These are phyloP conservation scores for Nicotiana rustica DNA, from an alignment of 305 asterid genomes.

Conservation along the genomic window DNA sequence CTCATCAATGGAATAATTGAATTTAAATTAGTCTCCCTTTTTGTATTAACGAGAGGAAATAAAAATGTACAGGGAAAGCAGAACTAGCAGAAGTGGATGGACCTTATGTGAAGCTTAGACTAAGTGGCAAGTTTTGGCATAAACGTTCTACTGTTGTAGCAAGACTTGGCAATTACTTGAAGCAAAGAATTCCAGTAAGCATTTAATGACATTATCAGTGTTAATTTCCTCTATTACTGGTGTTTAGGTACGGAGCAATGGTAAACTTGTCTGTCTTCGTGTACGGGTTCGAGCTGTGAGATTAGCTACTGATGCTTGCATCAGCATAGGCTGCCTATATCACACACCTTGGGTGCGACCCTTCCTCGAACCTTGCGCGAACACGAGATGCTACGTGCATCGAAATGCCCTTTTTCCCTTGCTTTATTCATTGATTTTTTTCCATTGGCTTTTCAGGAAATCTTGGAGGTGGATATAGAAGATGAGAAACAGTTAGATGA, in stretches of 20 bases:
- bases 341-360: too few species aligned
- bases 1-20: constrained; percentile 15
- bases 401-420: too few species aligned
- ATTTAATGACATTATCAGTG: not conserved
- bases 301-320: too few species aligned
- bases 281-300: too few species aligned
- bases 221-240: not conserved
- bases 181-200: constrained; percentile 89
- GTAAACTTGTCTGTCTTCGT: too few species aligned
- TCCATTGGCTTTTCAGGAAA: constrained; percentile 55
- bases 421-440: too few species aligned
- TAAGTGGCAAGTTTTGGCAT: constrained; percentile 90
- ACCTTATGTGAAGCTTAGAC: constrained; percentile 86
- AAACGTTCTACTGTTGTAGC: constrained; percentile 74
- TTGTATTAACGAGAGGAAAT: not conserved
- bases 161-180: constrained; percentile 90
- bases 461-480: constrained; percentile 93
- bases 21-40: not conserved
- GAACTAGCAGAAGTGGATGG: constrained; percentile 91
- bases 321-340: too few species aligned
- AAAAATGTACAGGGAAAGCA: constrained; percentile 63
- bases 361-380: too few species aligned
- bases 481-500: constrained; percentile 97
- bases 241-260: too few species aligned
- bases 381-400: too few species aligned